Base-by-base conservation (phyloP, 805 yeast genomes). In the Blastobotrys attinorum region DNA sequence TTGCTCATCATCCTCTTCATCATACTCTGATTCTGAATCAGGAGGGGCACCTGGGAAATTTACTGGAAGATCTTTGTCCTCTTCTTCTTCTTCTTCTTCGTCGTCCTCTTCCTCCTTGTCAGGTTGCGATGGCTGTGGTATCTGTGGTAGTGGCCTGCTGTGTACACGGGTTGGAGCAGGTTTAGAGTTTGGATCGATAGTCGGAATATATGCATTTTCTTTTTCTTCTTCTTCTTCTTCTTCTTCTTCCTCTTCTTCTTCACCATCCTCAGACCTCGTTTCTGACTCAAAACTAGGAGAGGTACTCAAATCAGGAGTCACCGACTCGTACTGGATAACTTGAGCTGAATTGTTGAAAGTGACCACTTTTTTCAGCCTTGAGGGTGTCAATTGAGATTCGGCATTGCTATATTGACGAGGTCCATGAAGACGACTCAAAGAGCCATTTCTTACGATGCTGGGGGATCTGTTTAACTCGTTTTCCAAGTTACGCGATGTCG, bases 291-390 rank as follows among this genome's bases (percentile, higher is more conserved):
- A 11, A 18, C 32, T 15, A 8, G 38, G 16, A 7, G 43, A 40
- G 10, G 44, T 37, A 18, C 49, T 40, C 35, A 51, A 2, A 11
- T 54, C 56, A 4, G 58, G 58, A 15, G 54, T 54, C 18, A 39
- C 33, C 8, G 55, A 31, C 33, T 51, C 58, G 40, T 48, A 54
- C 34, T 52, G 55, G 31, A 54, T 54, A 27, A 54, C 53, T 37
- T 52, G 50, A 15, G 48, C 53, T 7, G 53, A 34, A 25, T 38
- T 37, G 40, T 51, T 50, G 37, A 54, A 54, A 6, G 58, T 54
- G 34, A 54, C 57, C 17, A 52, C 54, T 39, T 54, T 54, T 34
- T 50, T 52, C 20, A 42, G 48, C 39, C 42, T 43, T 3, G 54
- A 27, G 4, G 50, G 47, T 3, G 47, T 38, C n/a, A 20, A 18